phyloP scores from a whole-genome alignment of 345 rosid species.

The Erodium maritimum region DNA sequence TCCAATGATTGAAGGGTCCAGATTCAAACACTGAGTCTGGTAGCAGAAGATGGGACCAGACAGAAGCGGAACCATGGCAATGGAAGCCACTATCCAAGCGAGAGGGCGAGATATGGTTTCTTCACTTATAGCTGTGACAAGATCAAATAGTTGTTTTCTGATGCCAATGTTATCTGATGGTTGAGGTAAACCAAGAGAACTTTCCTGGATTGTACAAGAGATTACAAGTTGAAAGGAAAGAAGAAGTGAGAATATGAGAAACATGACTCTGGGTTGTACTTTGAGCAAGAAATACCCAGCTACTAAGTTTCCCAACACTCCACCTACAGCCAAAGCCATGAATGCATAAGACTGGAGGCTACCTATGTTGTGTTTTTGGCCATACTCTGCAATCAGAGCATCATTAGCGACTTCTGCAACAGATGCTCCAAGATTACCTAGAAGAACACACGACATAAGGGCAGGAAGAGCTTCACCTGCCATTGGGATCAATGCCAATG shows the following conservation, averaged over 20 bases:
- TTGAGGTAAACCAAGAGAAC: conserved; percentile 41
- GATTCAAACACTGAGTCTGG: conserved; percentile 66
- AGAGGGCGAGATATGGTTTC: conserved; percentile 48
- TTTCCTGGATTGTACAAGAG: conserved; percentile 38
- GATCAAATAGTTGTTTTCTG: conserved; percentile 37
- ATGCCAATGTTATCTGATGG: conserved; percentile 16
- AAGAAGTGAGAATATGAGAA: conserved; percentile 40
- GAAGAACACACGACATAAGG: conserved; percentile 50
- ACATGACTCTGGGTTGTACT: conserved; percentile 36
- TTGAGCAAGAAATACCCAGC: conserved; percentile 55
- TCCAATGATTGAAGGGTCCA: conserved; percentile 61
- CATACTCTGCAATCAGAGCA: conserved; percentile 85
- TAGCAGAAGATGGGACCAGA: conserved; percentile 77
- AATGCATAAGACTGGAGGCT: conserved; percentile 76
- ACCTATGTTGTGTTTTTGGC: conserved; percentile 35
- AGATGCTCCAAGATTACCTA: conserved; percentile 79
- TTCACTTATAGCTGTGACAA: conserved; percentile 35
- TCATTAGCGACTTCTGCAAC: conserved; percentile 76
- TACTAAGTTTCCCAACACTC: conserved; percentile 63
- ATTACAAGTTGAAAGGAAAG: conserved; percentile 46
- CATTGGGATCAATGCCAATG: conserved; percentile 46
- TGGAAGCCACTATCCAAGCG: conserved; percentile 59
- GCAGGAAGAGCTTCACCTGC: conserved; percentile 51
- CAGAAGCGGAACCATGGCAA: conserved; percentile 53
- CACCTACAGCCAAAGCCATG: conserved; percentile 82